These are phyloP conservation scores for Geotrichum histeridarum DNA, from an alignment of 1,139 yeast genomes.

Conservation along the genomic window DNA sequence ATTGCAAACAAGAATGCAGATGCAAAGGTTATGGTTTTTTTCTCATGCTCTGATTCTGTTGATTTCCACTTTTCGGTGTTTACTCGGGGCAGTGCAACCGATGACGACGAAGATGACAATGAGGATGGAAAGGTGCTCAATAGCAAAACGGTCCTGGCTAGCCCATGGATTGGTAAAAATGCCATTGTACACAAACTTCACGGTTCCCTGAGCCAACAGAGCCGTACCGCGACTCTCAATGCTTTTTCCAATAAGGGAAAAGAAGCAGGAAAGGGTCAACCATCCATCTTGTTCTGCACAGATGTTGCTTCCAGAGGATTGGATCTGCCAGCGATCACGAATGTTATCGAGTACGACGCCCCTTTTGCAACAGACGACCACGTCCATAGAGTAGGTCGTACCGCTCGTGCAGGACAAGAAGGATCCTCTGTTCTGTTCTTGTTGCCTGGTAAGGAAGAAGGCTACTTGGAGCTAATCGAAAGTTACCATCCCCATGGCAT, in stretches of 20 bases:
- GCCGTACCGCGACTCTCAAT: conserved; percentile 69
- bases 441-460: conserved; percentile 84
- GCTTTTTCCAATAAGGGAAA: conserved; percentile 49
- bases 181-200: conserved; percentile 72
- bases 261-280: conserved; percentile 39
- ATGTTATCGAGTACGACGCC: conserved; percentile 83
- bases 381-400: conserved; percentile 91
- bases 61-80: conserved; percentile 81
- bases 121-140: conserved; percentile 22
- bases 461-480: conserved; percentile 58
- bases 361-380: conserved; percentile 93
- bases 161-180: conserved; percentile 49
- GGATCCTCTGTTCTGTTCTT: conserved; percentile 77
- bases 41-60: conserved; percentile 92
- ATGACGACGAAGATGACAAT: conserved; percentile 29
- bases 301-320: conserved; percentile 94
- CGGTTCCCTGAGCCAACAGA: conserved; percentile 82
- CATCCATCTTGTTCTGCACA: conserved; percentile 74
- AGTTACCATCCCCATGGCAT: conserved; percentile 63
- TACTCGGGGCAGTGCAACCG: conserved; percentile 38
- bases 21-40: conserved; percentile 70
- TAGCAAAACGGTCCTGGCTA: conserved; percentile 43
- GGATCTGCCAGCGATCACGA: conserved; percentile 65
- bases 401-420: conserved; percentile 80
- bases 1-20: conserved; percentile 39